Conservation (phyloP, 2,329 filamentous ascomycete genomes). For the Curvularia spicifera region DNA sequence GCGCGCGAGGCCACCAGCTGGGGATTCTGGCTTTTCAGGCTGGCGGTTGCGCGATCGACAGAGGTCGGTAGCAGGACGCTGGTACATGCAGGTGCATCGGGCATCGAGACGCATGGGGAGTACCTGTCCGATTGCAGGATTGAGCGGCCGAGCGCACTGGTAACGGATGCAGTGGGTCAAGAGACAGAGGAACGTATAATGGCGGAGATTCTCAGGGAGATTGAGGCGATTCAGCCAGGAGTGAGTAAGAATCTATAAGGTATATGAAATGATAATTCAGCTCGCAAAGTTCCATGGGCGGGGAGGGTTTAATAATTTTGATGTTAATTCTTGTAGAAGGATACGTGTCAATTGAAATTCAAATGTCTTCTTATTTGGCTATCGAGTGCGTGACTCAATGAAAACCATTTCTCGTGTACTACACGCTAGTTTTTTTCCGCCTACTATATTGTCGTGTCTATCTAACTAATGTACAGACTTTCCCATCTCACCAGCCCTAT, state of each 20-base stretch:
- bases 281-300: neutral
- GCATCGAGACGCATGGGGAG: slow-evolving; percentile 40
- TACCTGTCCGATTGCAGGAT: slow-evolving; percentile 44
- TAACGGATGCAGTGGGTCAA: slow-evolving; percentile 42
- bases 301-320: neutral
- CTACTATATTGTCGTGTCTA: no score
- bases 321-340: neutral
- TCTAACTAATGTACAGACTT: no score
- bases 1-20: slow-evolving; percentile 39
- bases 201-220: slow-evolving; percentile 42
- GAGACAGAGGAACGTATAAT: slow-evolving; percentile 43
- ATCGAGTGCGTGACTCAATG: neutral
- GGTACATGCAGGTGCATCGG: slow-evolving; percentile 39
- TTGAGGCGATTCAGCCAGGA: slow-evolving; percentile 43
- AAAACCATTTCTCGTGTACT: neutral
- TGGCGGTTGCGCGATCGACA: slow-evolving; percentile 42
- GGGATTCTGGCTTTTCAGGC: slow-evolving; percentile 21
- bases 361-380: no score
- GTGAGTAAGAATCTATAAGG: slow-evolving; percentile 5
- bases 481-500: neutral
- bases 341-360: no score
- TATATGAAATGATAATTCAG: neutral
- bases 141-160: slow-evolving; percentile 32
- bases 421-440: neutral
- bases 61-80: slow-evolving; percentile 51